Conservation (phyloP, 352 stramenopile species). For the Globisporangium okanoganense region DNA sequence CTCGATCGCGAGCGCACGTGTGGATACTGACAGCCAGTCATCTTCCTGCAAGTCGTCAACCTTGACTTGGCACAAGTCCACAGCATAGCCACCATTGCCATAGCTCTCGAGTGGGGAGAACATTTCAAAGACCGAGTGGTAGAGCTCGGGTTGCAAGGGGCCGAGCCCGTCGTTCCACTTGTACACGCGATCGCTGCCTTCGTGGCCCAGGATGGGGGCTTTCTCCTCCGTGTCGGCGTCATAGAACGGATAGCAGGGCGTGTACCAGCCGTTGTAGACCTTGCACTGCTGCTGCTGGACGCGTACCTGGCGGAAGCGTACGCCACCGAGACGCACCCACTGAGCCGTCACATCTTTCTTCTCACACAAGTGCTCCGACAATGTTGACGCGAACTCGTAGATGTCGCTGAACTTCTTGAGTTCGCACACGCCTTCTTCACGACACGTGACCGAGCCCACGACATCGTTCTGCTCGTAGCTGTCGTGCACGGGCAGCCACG, state of each 20-base stretch:
- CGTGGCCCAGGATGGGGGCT: conserved; percentile 33
- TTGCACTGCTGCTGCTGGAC: conserved; percentile 71
- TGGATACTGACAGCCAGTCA: conserved; percentile 72
- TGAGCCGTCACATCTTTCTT: conserved; percentile 54
- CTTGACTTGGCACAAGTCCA: conserved; percentile 67
- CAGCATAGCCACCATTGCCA: conserved; percentile 63
- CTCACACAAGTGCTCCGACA: conserved; percentile 51
- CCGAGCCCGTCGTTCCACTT: conserved; percentile 65
- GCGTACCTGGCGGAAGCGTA: conserved; percentile 81
- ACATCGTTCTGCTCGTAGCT: conserved; percentile 87
- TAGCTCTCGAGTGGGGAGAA: conserved; percentile 44
- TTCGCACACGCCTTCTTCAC: conserved; percentile 75
- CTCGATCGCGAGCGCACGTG: conserved; percentile 78
- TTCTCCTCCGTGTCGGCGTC: conserved; percentile 48
- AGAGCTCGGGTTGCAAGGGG: conserved; percentile 49
- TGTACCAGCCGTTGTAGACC: conserved; percentile 53
- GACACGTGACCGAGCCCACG: conserved; percentile 68
- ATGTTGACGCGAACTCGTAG: conserved; percentile 64
- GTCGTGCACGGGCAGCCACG: conserved; percentile 74
- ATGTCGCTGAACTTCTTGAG: conserved; percentile 74
- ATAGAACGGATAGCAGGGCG: conserved; percentile 77
- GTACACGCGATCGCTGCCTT: conserved; percentile 38
- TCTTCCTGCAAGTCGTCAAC: conserved; percentile 64
- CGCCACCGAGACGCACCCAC: conserved; percentile 72
- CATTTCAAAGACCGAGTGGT: conserved; percentile 46